Evolutionary conservation across 352 stramenopile species (phyloP).

Genomic region (Globisporangium uncinulatum): DNA sequence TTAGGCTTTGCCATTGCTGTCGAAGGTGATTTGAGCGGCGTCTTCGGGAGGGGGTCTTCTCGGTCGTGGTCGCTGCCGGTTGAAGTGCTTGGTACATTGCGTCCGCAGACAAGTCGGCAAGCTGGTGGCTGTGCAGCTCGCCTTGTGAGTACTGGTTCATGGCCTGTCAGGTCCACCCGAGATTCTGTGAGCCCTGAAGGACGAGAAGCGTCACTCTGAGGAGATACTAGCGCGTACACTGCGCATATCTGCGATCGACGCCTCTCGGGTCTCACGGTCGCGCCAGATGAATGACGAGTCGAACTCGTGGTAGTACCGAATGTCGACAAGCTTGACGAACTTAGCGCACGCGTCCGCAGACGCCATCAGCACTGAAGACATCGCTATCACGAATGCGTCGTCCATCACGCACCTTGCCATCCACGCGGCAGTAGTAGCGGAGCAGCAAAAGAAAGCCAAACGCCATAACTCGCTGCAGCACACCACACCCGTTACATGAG

Average conservation of each 20-base stretch:
- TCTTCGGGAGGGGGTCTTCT: constrained; percentile 27
- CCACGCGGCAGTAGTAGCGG: constrained; percentile 56
- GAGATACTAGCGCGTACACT: constrained; percentile 17
- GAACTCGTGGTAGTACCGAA: constrained; percentile 66
- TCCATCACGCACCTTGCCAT: constrained; percentile 38
- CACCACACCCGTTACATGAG: not conserved
- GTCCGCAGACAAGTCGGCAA: constrained; percentile 38
- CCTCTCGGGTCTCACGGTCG: constrained; percentile 41
- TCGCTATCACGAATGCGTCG: not conserved
- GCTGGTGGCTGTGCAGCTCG: constrained; percentile 5
- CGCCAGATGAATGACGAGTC: constrained; percentile 43
- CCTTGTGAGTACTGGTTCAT: constrained; percentile 2
- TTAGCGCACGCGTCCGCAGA: constrained; percentile 3
- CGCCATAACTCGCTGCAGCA: constrained; percentile 42
- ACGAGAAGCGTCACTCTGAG: not conserved
- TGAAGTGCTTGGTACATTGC: constrained; percentile 29
- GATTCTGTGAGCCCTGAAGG: not conserved
- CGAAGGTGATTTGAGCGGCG: no score
- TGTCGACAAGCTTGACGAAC: constrained; percentile 43
- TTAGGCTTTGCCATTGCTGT: no score
- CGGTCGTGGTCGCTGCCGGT: constrained; percentile 22
- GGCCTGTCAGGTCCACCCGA: not conserved
- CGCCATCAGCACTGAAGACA: not conserved
- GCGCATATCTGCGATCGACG: constrained; percentile 27
- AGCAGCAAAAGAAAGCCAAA: constrained; percentile 64